Conservation (phyloP, 2,329 filamentous ascomycete species). For the Scedosporium aurantiacum region DNA sequence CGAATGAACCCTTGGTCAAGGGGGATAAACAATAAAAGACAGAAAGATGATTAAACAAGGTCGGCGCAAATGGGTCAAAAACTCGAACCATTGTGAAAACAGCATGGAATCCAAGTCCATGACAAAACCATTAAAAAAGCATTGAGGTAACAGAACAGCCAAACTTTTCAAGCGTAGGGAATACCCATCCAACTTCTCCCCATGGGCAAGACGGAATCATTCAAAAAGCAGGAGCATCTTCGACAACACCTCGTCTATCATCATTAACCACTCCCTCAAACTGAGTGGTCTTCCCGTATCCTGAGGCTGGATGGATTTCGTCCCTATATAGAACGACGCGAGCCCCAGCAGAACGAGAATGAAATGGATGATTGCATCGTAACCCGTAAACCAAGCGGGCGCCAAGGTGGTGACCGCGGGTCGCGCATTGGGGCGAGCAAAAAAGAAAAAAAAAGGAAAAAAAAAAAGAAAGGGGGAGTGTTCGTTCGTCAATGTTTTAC, state of each 20-base stretch:
- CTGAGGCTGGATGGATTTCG: background rate
- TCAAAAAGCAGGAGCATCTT: background rate
- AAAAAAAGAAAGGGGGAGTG: background rate
- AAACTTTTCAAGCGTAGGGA: background rate
- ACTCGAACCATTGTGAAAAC: slow-evolving; percentile 6
- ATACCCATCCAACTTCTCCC: background rate
- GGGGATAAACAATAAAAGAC: background rate
- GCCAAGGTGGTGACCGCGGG: no score
- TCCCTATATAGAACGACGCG: no score
- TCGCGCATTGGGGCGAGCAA: no score
- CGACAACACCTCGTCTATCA: background rate
- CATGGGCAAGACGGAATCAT: background rate
- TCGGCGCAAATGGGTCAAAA: background rate
- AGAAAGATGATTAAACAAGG: background rate
- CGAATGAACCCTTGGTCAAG: background rate
- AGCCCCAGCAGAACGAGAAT: no score
- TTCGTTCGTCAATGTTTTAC: background rate
- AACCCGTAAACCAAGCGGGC: no score
- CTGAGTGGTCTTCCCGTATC: background rate
- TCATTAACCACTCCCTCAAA: background rate
- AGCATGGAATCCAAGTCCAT: background rate
- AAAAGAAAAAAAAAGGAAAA: no score
- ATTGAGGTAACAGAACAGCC: background rate
- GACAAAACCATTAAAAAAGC: slow-evolving; percentile 1
- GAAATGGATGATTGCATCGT: no score